Base-by-base conservation (phyloP, 768 basidiomycete species). In the Suillus americanus region DNA sequence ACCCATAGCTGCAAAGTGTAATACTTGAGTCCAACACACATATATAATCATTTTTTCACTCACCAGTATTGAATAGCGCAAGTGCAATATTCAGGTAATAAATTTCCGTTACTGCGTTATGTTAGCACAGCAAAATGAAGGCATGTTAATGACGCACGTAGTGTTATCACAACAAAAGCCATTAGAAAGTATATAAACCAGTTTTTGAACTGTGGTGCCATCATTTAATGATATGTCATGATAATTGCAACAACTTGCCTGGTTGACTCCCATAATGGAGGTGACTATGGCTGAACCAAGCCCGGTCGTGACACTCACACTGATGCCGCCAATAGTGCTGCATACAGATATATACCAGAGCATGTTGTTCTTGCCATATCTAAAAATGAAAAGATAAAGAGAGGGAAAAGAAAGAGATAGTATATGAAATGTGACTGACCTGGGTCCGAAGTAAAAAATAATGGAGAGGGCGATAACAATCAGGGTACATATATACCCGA, bases 61-160 rank as follows among this genome's bases (percentile, higher is more conserved):
- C 66, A 89, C 90, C 91, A 62, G 92, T 92, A 78, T 97, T 97
- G 83, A 95, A 99, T 41, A 98, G 80, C 64, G 95, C 97, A 65
- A 99, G 87, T 20, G 97, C 97, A 65, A 95, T 89, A 78, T 97
- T 98, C 65, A 98, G 84, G 79, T 94, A 99, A 78, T 92, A 96
- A 71, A 98, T 92, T 75, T 98, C 97, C 64, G 89, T 89, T 63
- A 95, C 90, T 92, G 63, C 20, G 53, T 16, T 48, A 55, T 20
- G 54, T 73, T 59, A 74, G 62, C 54, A 35, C 30, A 64, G 60
- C 16, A 7, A 51, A 33, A n/a, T 8, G 16, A 23, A 38, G 65
- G 37, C 5, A 40, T 57, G 28, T 25, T 57, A 9, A 57, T 40
- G 61, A 61, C 61, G 66, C 5, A 79, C 91, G 71, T 71, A 87